Conservation (phyloP, 176 grass and related monocot genomes). For the Oryza meridionalis region DNA sequence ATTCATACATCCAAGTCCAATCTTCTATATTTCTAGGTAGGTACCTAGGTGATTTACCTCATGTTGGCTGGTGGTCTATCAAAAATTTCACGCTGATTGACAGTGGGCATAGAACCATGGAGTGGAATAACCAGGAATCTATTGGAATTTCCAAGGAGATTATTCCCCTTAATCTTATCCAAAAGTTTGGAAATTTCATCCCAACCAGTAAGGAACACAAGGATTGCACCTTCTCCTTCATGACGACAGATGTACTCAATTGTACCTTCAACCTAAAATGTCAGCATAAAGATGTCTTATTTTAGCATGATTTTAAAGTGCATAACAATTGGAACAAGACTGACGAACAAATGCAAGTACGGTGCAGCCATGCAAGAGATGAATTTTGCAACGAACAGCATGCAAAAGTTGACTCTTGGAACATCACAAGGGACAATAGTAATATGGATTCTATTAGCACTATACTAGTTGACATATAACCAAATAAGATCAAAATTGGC, state of each 20-base stretch:
- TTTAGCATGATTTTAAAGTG: neutral
- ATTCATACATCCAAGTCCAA: neutral
- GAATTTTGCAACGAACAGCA: neutral
- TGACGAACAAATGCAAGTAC: neutral
- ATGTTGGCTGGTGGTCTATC: conserved; percentile 76
- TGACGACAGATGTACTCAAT: conserved; percentile 82
- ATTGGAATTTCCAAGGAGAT: conserved; percentile 68
- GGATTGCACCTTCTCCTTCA: conserved; percentile 91
- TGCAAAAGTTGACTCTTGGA: neutral
- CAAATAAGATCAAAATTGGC: neutral
- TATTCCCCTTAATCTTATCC: conserved; percentile 85
- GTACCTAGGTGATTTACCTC: conserved; percentile 52
- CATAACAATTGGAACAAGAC: neutral
- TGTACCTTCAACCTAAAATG: conserved; percentile 82
- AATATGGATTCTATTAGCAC: neutral
- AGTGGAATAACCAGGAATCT: conserved; percentile 86
- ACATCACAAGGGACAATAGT: neutral
- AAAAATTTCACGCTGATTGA: conserved; percentile 96
- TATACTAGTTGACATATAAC: neutral
- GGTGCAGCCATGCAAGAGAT: neutral
- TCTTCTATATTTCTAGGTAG: conserved; percentile 14
- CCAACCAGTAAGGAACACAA: conserved; percentile 97
- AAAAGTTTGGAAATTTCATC: conserved; percentile 97
- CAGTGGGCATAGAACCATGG: conserved; percentile 96
- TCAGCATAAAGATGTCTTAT: conserved; percentile 23